Conservation (phyloP, 2,329 filamentous ascomycete species). For the Diaporthe humulicola region DNA sequence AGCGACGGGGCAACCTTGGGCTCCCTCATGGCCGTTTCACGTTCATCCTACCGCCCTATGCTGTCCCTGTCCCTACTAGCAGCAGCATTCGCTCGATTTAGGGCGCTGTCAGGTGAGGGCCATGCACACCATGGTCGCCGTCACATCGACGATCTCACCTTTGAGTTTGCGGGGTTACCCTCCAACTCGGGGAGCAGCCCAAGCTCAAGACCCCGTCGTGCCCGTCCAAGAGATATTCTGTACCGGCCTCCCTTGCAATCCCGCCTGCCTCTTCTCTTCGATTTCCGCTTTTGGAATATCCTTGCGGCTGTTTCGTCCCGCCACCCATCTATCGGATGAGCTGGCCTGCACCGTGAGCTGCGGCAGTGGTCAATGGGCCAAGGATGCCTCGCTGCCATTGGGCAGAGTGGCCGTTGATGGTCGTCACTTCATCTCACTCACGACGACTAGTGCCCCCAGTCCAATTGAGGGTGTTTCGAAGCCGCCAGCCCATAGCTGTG, state of each 20-base stretch:
- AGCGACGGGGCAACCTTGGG: not conserved
- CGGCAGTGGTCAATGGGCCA: constrained; percentile 9
- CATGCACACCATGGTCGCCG: not conserved
- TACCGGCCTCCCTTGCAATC: not conserved
- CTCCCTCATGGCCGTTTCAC: constrained; percentile 20
- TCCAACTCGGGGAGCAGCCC: constrained; percentile 1
- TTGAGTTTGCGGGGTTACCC: constrained; percentile 21
- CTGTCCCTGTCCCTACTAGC: not conserved
- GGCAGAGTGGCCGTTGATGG: not conserved
- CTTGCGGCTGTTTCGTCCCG: constrained; percentile 28
- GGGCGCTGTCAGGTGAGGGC: constrained; percentile 7
- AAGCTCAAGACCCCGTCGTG: not conserved
- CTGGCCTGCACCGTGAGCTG: constrained; percentile 2
- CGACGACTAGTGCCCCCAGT: constrained; percentile 8
- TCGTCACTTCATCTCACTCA: constrained; percentile 25
- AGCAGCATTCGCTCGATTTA: not conserved
- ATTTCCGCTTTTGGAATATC: constrained; percentile 20
- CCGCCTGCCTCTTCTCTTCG: constrained; percentile 5
- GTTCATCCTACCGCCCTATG: constrained; percentile 9
- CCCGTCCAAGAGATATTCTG: not conserved
- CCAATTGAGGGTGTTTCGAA: constrained; percentile 1
- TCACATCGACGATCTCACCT: constrained; percentile 14
- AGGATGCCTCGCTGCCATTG: not conserved
- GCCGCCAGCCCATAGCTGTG: constrained; percentile 12
- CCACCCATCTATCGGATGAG: constrained; percentile 8